Evolutionary conservation across 2,329 filamentous ascomycete species (phyloP).

Genomic region (Mariannaea elegans): DNA sequence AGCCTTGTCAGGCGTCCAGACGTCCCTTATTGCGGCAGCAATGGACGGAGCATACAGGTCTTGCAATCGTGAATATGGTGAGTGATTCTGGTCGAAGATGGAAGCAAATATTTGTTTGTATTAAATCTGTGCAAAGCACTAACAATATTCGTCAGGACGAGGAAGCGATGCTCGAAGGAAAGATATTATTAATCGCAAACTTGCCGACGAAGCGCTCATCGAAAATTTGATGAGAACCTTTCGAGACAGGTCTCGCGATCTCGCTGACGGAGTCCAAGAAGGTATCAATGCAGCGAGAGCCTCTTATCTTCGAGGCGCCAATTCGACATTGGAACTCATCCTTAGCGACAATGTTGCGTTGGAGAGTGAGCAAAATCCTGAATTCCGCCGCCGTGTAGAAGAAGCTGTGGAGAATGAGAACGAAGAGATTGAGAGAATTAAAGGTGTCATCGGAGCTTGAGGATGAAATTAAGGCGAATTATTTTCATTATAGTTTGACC

Average conservation of each 20-base stretch:
- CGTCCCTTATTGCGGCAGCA: slow-evolving; percentile 47
- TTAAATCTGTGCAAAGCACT: neutral
- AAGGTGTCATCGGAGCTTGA: slow-evolving; percentile 2
- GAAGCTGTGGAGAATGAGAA: neutral
- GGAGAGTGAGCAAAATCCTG: slow-evolving; percentile 49
- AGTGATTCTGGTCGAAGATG: neutral
- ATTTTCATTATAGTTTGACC: no score
- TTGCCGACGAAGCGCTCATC: slow-evolving; percentile 44
- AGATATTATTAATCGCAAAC: slow-evolving; percentile 41
- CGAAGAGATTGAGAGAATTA: slow-evolving; percentile 15
- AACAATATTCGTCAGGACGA: slow-evolving; percentile 34
- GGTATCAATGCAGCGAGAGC: slow-evolving; percentile 26
- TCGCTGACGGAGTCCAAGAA: slow-evolving; percentile 34
- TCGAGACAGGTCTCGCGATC: slow-evolving; percentile 29
- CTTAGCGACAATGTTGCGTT: slow-evolving; percentile 47
- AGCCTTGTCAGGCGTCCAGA: slow-evolving; percentile 47
- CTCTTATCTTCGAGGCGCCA: slow-evolving; percentile 40
- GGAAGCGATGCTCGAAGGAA: slow-evolving; percentile 48
- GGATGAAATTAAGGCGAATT: no score
- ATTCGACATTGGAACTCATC: slow-evolving; percentile 46
- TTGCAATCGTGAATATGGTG: slow-evolving; percentile 46
- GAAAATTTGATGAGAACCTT: slow-evolving; percentile 40
- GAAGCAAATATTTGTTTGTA: neutral
- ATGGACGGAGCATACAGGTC: slow-evolving; percentile 48
- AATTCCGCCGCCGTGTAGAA: slow-evolving; percentile 45